These are phyloP conservation scores for Xylaria cubensis DNA, from an alignment of 495 filamentous ascomycete genomes.

Conservation along the genomic window DNA sequence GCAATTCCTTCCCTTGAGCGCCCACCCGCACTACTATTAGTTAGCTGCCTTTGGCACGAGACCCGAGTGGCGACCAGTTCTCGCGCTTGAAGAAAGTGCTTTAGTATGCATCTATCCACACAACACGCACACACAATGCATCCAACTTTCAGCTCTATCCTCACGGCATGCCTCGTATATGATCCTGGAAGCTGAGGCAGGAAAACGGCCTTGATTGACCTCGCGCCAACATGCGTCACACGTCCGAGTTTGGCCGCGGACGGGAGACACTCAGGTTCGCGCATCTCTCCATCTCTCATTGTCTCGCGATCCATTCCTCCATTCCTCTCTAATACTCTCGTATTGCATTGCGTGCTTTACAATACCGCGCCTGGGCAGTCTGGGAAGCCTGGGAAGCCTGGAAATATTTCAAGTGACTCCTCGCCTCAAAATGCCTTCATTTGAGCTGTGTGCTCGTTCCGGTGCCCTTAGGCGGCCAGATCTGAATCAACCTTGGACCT, in stretches of 20 bases:
- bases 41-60: no score
- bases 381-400: no score
- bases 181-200: background rate
- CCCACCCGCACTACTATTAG: no score
- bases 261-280: background rate
- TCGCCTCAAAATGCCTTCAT: no score
- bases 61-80: no score
- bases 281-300: background rate
- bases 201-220: background rate
- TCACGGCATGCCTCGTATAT: background rate
- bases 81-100: no score
- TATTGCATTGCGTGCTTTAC: background rate
- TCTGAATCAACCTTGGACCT: background rate
- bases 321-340: background rate
- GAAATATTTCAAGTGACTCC: background rate
- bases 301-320: background rate
- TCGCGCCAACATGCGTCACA: background rate
- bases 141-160: background rate
- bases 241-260: background rate
- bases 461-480: no score
- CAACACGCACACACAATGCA: background rate
- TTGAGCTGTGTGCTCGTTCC: no score
- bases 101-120: no score
- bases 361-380: background rate
- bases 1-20: no score